Conservation (phyloP, 2,329 filamentous ascomycete genomes). For the Colletotrichum spinosum region DNA sequence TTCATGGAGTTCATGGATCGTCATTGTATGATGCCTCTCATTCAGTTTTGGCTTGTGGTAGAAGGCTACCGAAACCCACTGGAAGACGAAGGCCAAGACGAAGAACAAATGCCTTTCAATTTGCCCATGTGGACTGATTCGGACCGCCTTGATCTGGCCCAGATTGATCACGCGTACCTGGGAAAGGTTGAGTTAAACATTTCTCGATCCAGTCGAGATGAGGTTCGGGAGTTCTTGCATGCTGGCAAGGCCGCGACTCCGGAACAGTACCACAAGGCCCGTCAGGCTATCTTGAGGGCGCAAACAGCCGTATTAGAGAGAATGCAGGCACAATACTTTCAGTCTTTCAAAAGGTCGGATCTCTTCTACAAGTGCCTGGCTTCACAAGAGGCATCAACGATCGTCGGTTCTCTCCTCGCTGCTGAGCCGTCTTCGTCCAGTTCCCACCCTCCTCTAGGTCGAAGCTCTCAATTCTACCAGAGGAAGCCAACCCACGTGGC, state of each 20-base stretch:
- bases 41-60: slow-evolving; percentile 98
- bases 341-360: slow-evolving; percentile 90
- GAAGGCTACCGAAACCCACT: slow-evolving; percentile 95
- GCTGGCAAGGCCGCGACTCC: slow-evolving; percentile 81
- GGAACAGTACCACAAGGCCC: slow-evolving; percentile 84
- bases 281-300: slow-evolving; percentile 82
- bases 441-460: slow-evolving; percentile 28
- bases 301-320: slow-evolving; percentile 87
- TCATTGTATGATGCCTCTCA: slow-evolving; percentile 84
- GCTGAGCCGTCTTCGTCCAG: slow-evolving; percentile 17
- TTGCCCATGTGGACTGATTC: slow-evolving; percentile 82
- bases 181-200: slow-evolving; percentile 85
- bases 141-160: slow-evolving; percentile 87
- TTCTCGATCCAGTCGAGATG: slow-evolving; percentile 73
- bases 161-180: slow-evolving; percentile 92
- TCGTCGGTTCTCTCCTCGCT: slow-evolving; percentile 20
- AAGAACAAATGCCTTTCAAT: slow-evolving; percentile 69
- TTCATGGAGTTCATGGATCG: slow-evolving; percentile 99
- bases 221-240: slow-evolving; percentile 82
- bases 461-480: slow-evolving; percentile 52
- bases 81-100: slow-evolving; percentile 83
- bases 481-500: slow-evolving; percentile 58
- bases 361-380: slow-evolving; percentile 96
- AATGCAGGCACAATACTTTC: slow-evolving; percentile 84
- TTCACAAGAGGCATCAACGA: slow-evolving; percentile 77